A percentile compares a stretch with the other conserved stretches of the same genome.
Conservation (phyloP, 805 yeast genomes). For the Naumovozyma baii region DNA sequence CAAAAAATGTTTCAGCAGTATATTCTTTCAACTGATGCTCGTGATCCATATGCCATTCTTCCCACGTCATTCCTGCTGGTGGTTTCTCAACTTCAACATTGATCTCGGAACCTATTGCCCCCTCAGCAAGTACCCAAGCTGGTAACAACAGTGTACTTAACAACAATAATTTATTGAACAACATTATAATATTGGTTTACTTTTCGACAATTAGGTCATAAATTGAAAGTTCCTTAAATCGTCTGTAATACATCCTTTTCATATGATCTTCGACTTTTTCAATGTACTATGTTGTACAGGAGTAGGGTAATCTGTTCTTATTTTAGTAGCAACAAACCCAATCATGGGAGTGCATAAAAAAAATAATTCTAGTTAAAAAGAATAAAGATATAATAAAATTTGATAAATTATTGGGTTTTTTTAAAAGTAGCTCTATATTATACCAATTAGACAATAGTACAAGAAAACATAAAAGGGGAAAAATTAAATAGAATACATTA, state of each 20-base stretch:
- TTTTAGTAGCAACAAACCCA: no score
- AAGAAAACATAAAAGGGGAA: neutral
- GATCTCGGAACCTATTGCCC: constrained; percentile 11
- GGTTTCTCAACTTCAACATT: constrained; percentile 31
- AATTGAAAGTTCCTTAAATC: no score
- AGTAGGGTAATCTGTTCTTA: no score
- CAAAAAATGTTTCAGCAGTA: constrained; percentile 69
- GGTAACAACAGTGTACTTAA: neutral
- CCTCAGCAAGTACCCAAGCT: neutral
- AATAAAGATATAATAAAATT: no score
- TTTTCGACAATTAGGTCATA: no score
- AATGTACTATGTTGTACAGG: no score
- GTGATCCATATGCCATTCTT: constrained; percentile 80
- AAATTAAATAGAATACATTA: neutral
- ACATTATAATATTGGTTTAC: no score
- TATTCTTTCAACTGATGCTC: constrained; percentile 75
- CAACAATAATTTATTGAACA: neutral
- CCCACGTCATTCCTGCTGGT: constrained; percentile 59
- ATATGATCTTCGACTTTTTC: no score
- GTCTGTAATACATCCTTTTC: no score
- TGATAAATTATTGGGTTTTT: neutral
- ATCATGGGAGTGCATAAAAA: no score
- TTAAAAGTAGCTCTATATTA: neutral
- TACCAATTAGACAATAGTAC: neutral
- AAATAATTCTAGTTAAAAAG: no score